A percentile compares a stretch with the other conserved stretches of the same genome.
These are phyloP conservation scores for Kwoniella bestiolae DNA, from an alignment of 768 basidiomycete species.

Conservation along the genomic window DNA sequence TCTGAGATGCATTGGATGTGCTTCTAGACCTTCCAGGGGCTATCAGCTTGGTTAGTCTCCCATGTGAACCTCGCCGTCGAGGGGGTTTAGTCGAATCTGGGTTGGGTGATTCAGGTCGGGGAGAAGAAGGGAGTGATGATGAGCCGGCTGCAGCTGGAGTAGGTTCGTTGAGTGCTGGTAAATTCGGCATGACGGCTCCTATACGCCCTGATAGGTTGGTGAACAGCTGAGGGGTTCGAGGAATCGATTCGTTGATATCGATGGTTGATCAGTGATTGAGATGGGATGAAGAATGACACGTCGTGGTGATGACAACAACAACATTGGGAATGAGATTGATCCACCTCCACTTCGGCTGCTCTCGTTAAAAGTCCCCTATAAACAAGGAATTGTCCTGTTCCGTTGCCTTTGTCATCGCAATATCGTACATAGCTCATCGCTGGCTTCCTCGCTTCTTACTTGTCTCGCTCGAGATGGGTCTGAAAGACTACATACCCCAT, in stretches of 20 bases:
- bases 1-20: conserved; percentile 41
- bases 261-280: background rate
- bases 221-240: background rate
- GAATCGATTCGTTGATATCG: background rate
- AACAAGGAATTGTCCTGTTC: too few relatives aligned
- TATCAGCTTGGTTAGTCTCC: conserved; percentile 41
- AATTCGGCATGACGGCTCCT: conserved; percentile 2
- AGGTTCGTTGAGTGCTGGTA: conserved; percentile 11
- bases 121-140: conserved; percentile 26
- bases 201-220: too few relatives aligned
- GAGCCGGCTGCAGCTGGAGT: conserved; percentile 21
- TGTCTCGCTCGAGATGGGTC: conserved; percentile 17
- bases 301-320: background rate
- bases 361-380: too few relatives aligned
- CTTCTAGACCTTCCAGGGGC: conserved; percentile 38
- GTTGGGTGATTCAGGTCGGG: conserved; percentile 40
- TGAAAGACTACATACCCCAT: conserved; percentile 12
- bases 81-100: conserved; percentile 17
- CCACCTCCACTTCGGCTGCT: conserved; percentile 15
- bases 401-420: too few relatives aligned
- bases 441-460: too few relatives aligned
- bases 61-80: conserved; percentile 34
- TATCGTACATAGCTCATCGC: too few relatives aligned
- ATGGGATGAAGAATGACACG: conserved; percentile 6
- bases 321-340: background rate